Percentiles rank a stretch among this genome's conserved stretches.
Evolutionary conservation across 1,284 basidiomycete species (phyloP).

Genomic region (Heterobasidion occidentale): DNA sequence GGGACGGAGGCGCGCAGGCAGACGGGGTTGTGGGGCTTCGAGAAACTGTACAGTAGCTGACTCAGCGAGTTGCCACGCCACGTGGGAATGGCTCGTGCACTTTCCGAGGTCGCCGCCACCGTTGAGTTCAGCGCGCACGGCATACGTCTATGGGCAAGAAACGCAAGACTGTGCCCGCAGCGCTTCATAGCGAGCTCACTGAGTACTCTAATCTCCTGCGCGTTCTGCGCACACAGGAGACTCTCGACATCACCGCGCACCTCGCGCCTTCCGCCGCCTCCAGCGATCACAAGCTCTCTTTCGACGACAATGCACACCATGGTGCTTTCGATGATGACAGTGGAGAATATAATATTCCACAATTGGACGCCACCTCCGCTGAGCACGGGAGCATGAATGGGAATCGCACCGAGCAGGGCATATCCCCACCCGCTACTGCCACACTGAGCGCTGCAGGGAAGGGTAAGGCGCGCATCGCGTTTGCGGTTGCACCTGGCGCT

Average conservation of each 20-base stretch:
- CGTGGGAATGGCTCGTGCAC: too few relatives aligned
- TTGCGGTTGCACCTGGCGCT: neutral
- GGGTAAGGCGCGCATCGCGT: neutral
- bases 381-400: too few relatives aligned
- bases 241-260: constrained; percentile 46
- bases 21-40: constrained; percentile 13
- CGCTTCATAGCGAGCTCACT: constrained; percentile 48
- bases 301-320: constrained; percentile 8
- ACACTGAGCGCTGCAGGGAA: too few relatives aligned
- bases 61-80: constrained; percentile 6
- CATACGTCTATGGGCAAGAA: constrained; percentile 15
- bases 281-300: neutral
- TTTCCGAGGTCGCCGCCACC: too few relatives aligned
- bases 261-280: constrained; percentile 20
- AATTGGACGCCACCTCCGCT: too few relatives aligned
- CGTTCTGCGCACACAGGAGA: constrained; percentile 42
- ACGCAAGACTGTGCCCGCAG: constrained; percentile 35
- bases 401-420: too few relatives aligned
- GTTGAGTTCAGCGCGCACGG: neutral
- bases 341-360: too few relatives aligned
- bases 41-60: constrained; percentile 29
- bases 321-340: neutral
- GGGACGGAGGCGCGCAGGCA: neutral
- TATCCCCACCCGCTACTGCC: too few relatives aligned
- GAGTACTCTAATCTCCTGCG: constrained; percentile 59